phyloP scores from a whole-genome alignment of 192 early-diverging fungal species.

The Piromyces sp. region DNA sequence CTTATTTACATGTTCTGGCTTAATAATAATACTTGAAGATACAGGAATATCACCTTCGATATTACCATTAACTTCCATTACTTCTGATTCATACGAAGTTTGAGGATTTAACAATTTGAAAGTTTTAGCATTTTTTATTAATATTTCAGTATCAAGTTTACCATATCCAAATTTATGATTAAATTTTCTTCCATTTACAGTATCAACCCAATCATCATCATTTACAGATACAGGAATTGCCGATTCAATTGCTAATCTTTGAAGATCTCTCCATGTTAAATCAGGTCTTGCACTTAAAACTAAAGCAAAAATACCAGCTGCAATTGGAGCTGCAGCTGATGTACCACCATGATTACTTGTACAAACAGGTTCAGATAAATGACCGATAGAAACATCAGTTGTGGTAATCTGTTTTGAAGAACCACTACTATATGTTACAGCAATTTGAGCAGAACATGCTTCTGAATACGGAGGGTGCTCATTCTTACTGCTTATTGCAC shows the following conservation, averaged over 20 bases:
- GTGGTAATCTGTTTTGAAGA: background rate
- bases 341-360: slow-evolving; percentile 77
- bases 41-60: background rate
- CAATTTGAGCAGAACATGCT: slow-evolving; percentile 69
- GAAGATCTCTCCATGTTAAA: slow-evolving; percentile 83
- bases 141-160: slow-evolving; percentile 59
- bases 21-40: background rate
- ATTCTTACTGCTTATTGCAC: slow-evolving; percentile 60
- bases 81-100: slow-evolving; percentile 25
- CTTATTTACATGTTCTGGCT: background rate
- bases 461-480: slow-evolving; percentile 75
- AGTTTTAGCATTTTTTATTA: slow-evolving; percentile 60
- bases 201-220: slow-evolving; percentile 57
- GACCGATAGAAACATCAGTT: background rate
- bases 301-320: slow-evolving; percentile 75
- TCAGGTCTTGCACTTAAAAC: slow-evolving; percentile 61
- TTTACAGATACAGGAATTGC: slow-evolving; percentile 50
- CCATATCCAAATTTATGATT: slow-evolving; percentile 94
- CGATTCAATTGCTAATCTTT: slow-evolving; percentile 63
- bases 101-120: slow-evolving; percentile 48
- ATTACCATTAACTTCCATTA: slow-evolving; percentile 1
- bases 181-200: slow-evolving; percentile 53
- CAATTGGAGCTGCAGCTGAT: slow-evolving; percentile 86
- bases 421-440: slow-evolving; percentile 75
- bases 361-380: slow-evolving; percentile 19